Conservation (phyloP, 352 stramenopile species). For the Phytopythium mirpurense region DNA sequence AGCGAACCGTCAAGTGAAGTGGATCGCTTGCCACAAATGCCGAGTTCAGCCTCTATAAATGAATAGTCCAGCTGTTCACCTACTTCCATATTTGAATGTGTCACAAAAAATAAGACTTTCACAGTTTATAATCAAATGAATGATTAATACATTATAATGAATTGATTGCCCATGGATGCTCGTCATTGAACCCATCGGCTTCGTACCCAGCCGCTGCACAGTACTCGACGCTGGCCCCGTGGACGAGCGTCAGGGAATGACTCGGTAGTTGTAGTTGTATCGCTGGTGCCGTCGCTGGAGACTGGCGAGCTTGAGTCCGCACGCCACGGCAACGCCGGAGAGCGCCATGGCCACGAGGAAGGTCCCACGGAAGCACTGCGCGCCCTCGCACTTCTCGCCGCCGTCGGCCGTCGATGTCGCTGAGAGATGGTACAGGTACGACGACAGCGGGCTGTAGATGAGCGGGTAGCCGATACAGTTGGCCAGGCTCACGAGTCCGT, state of each 20-base stretch:
- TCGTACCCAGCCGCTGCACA: too few relatives aligned
- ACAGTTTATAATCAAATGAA: too few relatives aligned
- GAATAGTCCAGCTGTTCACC: too few relatives aligned
- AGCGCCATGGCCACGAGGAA: conserved; percentile 58
- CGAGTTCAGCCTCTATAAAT: too few relatives aligned
- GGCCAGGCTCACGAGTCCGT: conserved; percentile 70
- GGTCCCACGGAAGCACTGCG: conserved; percentile 54
- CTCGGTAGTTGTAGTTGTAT: conserved; percentile 27
- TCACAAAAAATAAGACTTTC: too few relatives aligned
- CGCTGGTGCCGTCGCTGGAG: conserved; percentile 26
- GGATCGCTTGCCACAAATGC: too few relatives aligned
- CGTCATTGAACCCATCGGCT: too few relatives aligned
- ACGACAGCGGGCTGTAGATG: conserved; percentile 69
- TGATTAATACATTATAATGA: too few relatives aligned
- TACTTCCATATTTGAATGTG: too few relatives aligned
- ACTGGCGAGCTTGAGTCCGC: conserved; percentile 35
- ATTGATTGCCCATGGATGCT: too few relatives aligned
- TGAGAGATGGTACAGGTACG: conserved; percentile 59
- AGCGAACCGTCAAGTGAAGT: too few relatives aligned
- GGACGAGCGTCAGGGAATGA: conserved; percentile 17
- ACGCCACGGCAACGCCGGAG: conserved; percentile 46
- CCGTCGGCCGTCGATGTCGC: conserved; percentile 14
- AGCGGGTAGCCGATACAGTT: conserved; percentile 82
- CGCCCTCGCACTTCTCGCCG: conserved; percentile 52
- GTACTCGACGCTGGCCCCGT: too few relatives aligned